A percentile compares a stretch with the other conserved stretches of the same genome.
Evolutionary conservation across 2,329 filamentous ascomycete species (phyloP).

Genomic region (Calonectria leucothoes): DNA sequence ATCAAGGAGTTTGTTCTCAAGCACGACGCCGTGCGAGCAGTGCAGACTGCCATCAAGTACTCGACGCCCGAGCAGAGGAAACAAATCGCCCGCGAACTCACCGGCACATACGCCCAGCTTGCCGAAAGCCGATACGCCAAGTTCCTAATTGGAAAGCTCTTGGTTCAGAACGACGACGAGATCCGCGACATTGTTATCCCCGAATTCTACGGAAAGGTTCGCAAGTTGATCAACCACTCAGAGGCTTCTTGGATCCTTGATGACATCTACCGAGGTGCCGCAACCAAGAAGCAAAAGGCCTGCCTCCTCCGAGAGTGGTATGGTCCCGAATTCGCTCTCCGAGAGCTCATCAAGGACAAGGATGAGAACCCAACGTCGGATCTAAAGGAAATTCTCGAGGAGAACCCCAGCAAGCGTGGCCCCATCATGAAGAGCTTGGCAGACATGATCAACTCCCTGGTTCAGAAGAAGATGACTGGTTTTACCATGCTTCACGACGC

Average conservation of each 20-base stretch:
- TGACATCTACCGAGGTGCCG: conserved; percentile 92
- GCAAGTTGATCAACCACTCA: conserved; percentile 93
- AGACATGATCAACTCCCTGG: conserved; percentile 88
- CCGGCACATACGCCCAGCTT: conserved; percentile 84
- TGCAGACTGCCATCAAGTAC: conserved; percentile 98
- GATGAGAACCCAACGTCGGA: conserved; percentile 72
- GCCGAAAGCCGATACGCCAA: conserved; percentile 98
- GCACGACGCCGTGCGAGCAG: conserved; percentile 95
- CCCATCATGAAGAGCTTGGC: conserved; percentile 88
- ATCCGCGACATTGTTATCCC: conserved; percentile 90
- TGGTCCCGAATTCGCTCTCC: conserved; percentile 89
- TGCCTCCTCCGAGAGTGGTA: conserved; percentile 94
- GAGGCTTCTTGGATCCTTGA: conserved; percentile 98
- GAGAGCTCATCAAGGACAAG: conserved; percentile 68
- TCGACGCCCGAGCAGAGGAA: conserved; percentile 85
- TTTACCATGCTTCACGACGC: conserved; percentile 99
- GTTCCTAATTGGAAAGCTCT: conserved; percentile 94
- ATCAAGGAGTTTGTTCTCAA: conserved; percentile 98
- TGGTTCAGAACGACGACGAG: conserved; percentile 90
- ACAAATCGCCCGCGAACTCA: conserved; percentile 87
- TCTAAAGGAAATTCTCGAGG: conserved; percentile 78
- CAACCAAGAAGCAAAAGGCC: conserved; percentile 87
- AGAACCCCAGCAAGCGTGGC: conserved; percentile 85
- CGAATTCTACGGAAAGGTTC: conserved; percentile 95
- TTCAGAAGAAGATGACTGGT: conserved; percentile 96